Base-by-base conservation (phyloP, 2,329 filamentous ascomycete genomes). In the Chlorencoelia australis region DNA sequence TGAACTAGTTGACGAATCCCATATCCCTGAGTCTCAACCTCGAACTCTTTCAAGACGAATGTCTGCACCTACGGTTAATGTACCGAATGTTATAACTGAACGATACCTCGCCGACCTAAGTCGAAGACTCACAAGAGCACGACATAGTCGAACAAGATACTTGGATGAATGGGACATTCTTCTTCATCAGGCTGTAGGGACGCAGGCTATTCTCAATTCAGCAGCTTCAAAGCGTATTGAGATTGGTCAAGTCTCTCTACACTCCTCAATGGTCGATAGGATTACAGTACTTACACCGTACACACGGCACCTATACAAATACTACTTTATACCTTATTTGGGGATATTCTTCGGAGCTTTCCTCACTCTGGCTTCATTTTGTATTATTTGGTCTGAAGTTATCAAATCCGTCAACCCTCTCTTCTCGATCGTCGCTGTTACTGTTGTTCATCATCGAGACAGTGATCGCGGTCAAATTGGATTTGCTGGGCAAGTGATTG, bases 71-170 rank as follows among this genome's bases (percentile, higher is more conserved):
- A 55, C 59, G 29, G 63, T 65, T 35, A 65, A 59, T 4, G 55
- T 89, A 2, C 89, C 89, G 0, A 77, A 81, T 13, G 80, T 96
- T 32, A 83, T 98, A 43, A 96, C 91, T 0, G 83, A 93, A 54
- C 81, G 89, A 50, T 98, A 94, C 58, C 68, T 98, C 44, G 91
- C 91, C 37, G 86, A 95, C 46, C 61, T 98, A 20, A 93, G 87
- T 2, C 71, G 89, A 39, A 81, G 82, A 45, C 67, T 96, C 20
- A 76, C 82, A 49, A 76, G 87, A 39, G 86, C 88, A 5, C 74
- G 82, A 18, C 88, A 98, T 58, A 78, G 84, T 35, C 81, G 85
- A 46, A 78, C 82, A 16, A 74, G 91, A 29, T 95, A 91, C 52
- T 67, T 82, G 16, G 79, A 82, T 51, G 84, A 93, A 55, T 98